A percentile compares a stretch with the other conserved stretches of the same genome.
Evolutionary conservation across 2,329 filamentous ascomycete genomes (phyloP).

Genomic region (Ophiocordyceps camponoti-saundersi): DNA sequence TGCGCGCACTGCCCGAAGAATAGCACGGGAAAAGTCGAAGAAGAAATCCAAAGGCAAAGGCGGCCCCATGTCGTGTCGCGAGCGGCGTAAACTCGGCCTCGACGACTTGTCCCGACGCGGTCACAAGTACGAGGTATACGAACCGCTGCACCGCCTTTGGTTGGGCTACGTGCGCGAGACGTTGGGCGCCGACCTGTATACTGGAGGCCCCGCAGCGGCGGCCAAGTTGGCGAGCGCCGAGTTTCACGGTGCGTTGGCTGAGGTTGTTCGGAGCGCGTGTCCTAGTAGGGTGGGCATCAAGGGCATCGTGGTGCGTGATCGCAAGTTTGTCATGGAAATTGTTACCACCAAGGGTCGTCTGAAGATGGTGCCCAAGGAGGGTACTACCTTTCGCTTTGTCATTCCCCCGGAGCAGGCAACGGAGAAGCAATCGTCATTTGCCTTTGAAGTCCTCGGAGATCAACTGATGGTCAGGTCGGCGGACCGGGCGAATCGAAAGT

Average conservation of each 20-base stretch:
- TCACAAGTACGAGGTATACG: slow-evolving; percentile 52
- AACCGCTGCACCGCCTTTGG: slow-evolving; percentile 67
- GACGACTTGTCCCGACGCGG: slow-evolving; percentile 56
- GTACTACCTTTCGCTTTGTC: slow-evolving; percentile 66
- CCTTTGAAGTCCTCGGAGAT: slow-evolving; percentile 75
- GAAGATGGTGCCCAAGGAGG: slow-evolving; percentile 78
- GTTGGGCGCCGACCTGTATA: slow-evolving; percentile 42
- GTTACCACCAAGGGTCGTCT: slow-evolving; percentile 54
- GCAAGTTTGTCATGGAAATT: slow-evolving; percentile 72
- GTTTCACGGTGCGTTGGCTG: slow-evolving; percentile 71
- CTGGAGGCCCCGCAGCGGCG: slow-evolving; percentile 40
- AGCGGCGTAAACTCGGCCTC: slow-evolving; percentile 57
- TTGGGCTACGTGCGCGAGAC: slow-evolving; percentile 70
- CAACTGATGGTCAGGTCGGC: slow-evolving; percentile 71
- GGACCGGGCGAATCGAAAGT: slow-evolving; percentile 80
- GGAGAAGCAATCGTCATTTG: slow-evolving; percentile 22
- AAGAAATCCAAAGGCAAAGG: slow-evolving; percentile 27
- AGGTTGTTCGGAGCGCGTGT: slow-evolving; percentile 71
- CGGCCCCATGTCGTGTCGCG: slow-evolving; percentile 59
- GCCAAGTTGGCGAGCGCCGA: slow-evolving; percentile 74
- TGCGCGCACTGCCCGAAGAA: slow-evolving; percentile 38
- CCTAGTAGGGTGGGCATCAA: slow-evolving; percentile 64
- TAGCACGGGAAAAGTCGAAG: slow-evolving; percentile 27
- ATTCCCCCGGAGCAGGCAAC: slow-evolving; percentile 28
- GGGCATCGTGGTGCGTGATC: slow-evolving; percentile 81